phyloP scores from a whole-genome alignment of 2,329 filamentous ascomycete species.

The Trichoderma pleuroti region DNA sequence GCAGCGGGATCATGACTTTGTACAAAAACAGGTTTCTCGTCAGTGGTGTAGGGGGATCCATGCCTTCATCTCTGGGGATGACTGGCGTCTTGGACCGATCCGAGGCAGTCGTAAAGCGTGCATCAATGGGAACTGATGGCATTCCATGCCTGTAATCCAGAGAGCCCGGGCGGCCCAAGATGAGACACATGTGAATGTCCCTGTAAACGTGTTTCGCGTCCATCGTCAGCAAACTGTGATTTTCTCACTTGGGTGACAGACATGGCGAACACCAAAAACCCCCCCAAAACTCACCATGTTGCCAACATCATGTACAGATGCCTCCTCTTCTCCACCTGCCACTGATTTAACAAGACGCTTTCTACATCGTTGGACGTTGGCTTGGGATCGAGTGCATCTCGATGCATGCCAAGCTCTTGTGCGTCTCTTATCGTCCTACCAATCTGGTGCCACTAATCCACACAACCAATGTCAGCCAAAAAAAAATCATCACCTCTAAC shows the following conservation, averaged over 20 bases:
- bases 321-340: constrained; percentile 54
- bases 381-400: constrained; percentile 50
- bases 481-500: neutral
- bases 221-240: neutral
- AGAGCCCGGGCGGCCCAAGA: constrained; percentile 54
- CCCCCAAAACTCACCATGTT: constrained; percentile 35
- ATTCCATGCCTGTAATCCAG: constrained; percentile 48
- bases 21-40: constrained; percentile 52
- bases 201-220: constrained; percentile 29
- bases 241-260: neutral
- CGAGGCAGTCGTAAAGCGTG: constrained; percentile 40
- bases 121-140: constrained; percentile 53
- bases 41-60: constrained; percentile 54
- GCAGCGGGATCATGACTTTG: constrained; percentile 46
- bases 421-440: constrained; percentile 57
- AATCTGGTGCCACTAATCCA: constrained; percentile 51
- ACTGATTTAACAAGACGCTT: constrained; percentile 53
- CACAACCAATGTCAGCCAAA: neutral
- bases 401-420: constrained; percentile 60
- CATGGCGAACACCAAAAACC: no score
- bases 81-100: constrained; percentile 48
- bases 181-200: constrained; percentile 52
- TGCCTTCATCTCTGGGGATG: constrained; percentile 41
- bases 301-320: constrained; percentile 55
- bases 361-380: constrained; percentile 45